These are phyloP conservation scores for Talaromyces sp. DNA, from an alignment of 2,329 filamentous ascomycete genomes.

Conservation along the genomic window DNA sequence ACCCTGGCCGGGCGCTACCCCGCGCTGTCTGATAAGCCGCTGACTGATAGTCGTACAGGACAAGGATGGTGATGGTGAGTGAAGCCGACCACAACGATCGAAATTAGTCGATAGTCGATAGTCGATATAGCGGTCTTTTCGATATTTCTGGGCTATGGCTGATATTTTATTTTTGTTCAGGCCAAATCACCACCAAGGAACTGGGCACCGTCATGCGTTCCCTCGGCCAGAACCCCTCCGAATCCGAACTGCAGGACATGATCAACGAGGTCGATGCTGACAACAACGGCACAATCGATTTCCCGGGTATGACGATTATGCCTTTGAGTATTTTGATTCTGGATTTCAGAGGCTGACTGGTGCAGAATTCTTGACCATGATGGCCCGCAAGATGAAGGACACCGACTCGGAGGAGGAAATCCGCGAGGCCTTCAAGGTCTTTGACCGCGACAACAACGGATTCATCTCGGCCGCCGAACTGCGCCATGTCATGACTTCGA, in stretches of 20 bases:
- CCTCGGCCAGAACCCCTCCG: slow-evolving; percentile 81
- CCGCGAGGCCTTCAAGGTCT: slow-evolving; percentile 83
- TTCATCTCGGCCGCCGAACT: slow-evolving; percentile 86
- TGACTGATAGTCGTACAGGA: slow-evolving; percentile 50
- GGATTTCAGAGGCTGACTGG: slow-evolving; percentile 9
- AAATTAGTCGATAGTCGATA: background rate
- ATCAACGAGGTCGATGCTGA: slow-evolving; percentile 91
- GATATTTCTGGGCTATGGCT: background rate
- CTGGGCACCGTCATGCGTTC: slow-evolving; percentile 87
- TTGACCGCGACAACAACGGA: slow-evolving; percentile 86
- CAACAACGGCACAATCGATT: slow-evolving; percentile 90
- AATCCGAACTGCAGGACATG: slow-evolving; percentile 88
- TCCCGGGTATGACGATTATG: slow-evolving; percentile 61
- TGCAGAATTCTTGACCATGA: slow-evolving; percentile 84
- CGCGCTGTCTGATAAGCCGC: background rate
- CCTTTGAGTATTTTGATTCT: too few species aligned
- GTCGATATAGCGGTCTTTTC: background rate
- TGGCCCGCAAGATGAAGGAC: slow-evolving; percentile 92
- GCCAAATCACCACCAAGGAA: slow-evolving; percentile 89
- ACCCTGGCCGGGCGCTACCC: slow-evolving; percentile 11
- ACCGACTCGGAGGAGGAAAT: slow-evolving; percentile 90
- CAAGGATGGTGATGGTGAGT: slow-evolving; percentile 88
- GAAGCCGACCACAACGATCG: slow-evolving; percentile 2
- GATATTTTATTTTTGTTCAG: slow-evolving; percentile 38
- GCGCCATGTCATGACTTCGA: slow-evolving; percentile 87